A percentile compares a stretch with the other conserved stretches of the same genome.
These are phyloP conservation scores for Ceratocystis albifundus DNA, from an alignment of 2,329 filamentous ascomycete species.

Conservation along the genomic window DNA sequence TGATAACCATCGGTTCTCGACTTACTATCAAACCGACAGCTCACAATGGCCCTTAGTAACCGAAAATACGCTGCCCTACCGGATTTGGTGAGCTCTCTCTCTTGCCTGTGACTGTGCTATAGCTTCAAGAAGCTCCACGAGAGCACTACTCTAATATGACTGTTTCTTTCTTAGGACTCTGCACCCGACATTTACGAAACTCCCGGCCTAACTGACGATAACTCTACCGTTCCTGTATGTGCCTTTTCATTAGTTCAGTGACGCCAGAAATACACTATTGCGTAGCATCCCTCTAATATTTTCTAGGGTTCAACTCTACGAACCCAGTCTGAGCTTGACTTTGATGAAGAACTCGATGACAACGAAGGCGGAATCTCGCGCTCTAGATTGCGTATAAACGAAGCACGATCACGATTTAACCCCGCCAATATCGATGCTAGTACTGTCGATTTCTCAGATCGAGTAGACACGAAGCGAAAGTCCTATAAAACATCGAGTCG, in stretches of 20 bases:
- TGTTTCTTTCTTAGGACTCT: constrained; percentile 51
- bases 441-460: constrained; percentile 80
- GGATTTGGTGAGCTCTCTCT: constrained; percentile 50
- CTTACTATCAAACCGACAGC: neutral
- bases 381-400: constrained; percentile 60
- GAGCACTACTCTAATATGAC: constrained; percentile 9
- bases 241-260: neutral
- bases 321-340: constrained; percentile 51
- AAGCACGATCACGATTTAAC: constrained; percentile 70
- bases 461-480: constrained; percentile 68
- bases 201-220: constrained; percentile 80
- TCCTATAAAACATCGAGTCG: constrained; percentile 69
- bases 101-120: constrained; percentile 21
- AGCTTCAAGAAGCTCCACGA: constrained; percentile 24
- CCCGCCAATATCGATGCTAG: constrained; percentile 63
- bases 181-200: constrained; percentile 96
- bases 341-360: constrained; percentile 50
- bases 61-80: constrained; percentile 74
- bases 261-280: neutral
- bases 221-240: constrained; percentile 68
- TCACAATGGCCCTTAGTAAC: constrained; percentile 58
- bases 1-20: neutral
- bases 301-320: constrained; percentile 43
- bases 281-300: constrained; percentile 4
- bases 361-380: constrained; percentile 60